Evolutionary conservation across 1,284 basidiomycete species (phyloP).

Genomic region (Somion occarium): DNA sequence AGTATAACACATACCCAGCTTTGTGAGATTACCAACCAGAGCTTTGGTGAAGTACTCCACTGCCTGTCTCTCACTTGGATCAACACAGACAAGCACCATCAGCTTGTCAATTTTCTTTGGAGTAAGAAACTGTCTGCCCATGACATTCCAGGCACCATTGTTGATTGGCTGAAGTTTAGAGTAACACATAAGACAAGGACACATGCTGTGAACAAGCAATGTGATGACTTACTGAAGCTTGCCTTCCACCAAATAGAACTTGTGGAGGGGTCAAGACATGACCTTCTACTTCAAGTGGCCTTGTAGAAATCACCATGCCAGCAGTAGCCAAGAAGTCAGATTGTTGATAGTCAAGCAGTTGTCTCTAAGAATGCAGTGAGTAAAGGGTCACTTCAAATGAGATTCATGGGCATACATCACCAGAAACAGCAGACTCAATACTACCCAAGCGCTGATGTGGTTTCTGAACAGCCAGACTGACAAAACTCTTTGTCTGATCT

Average conservation of each 20-base stretch:
- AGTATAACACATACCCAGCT: no score
- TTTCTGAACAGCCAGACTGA: no score
- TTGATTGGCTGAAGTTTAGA: slow-evolving; percentile 15
- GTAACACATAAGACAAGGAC: neutral
- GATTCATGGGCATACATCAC: no score
- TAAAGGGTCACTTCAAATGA: no score
- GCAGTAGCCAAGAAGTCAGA: slow-evolving; percentile 31
- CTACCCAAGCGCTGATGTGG: no score
- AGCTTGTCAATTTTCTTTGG: no score
- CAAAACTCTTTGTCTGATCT: no score
- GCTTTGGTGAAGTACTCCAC: slow-evolving; percentile 18
- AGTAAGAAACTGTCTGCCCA: slow-evolving; percentile 26
- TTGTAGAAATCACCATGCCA: slow-evolving; percentile 24
- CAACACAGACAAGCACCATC: neutral
- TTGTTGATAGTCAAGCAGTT: slow-evolving; percentile 26
- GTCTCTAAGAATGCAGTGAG: neutral
- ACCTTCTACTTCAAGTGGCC: slow-evolving; percentile 23
- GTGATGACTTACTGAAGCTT: neutral
- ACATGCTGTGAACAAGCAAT: neutral
- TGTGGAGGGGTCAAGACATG: slow-evolving; percentile 25
- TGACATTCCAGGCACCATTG: slow-evolving; percentile 32
- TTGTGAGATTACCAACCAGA: slow-evolving; percentile 23
- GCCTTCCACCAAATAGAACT: slow-evolving; percentile 13
- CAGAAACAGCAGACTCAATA: no score
- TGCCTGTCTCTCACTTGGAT: no score